Percentiles rank a stretch among this genome's conserved stretches.
These are phyloP conservation scores for Carnegiea gigantea DNA, from an alignment of 179 eudicot genomes.

Conservation along the genomic window DNA sequence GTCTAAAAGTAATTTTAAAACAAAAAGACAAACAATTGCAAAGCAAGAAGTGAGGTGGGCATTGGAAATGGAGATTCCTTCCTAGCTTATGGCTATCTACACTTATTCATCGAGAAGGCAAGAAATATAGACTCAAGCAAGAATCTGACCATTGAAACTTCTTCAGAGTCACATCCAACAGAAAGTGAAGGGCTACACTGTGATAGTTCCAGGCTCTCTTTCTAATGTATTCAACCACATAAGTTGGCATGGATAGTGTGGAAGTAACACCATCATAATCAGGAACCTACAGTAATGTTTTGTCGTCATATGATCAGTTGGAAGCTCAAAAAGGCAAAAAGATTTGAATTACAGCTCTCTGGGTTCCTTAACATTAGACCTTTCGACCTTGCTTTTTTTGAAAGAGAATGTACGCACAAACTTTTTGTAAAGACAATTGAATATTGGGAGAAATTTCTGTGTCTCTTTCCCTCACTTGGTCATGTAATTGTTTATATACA, in stretches of 20 bases:
- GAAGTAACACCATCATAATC: slow-evolving; percentile 65
- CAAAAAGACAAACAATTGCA: not conserved
- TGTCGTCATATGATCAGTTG: not conserved
- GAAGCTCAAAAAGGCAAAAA: slow-evolving; percentile 5
- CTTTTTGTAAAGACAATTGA: no score
- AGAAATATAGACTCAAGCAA: slow-evolving; percentile 35
- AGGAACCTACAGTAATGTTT: slow-evolving; percentile 50
- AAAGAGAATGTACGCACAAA: slow-evolving; percentile 59
- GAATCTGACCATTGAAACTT: slow-evolving; percentile 28
- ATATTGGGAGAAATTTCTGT: no score
- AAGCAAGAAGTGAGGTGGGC: not conserved
- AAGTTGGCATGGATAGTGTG: slow-evolving; percentile 62
- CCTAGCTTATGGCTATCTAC: not conserved
- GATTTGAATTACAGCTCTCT: not conserved
- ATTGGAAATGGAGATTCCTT: not conserved
- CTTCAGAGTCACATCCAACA: slow-evolving; percentile 29
- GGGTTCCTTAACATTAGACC: slow-evolving; percentile 48
- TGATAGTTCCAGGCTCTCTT: slow-evolving; percentile 62
- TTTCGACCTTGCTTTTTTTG: slow-evolving; percentile 63
- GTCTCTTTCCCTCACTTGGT: no score
- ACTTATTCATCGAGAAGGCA: not conserved
- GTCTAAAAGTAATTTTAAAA: no score
- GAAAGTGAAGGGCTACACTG: slow-evolving; percentile 36
- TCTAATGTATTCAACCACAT: slow-evolving; percentile 62
- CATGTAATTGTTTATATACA: no score